phyloP scores from a whole-genome alignment of 2,329 filamentous ascomycete genomes.

The Alternaria brassicae region DNA sequence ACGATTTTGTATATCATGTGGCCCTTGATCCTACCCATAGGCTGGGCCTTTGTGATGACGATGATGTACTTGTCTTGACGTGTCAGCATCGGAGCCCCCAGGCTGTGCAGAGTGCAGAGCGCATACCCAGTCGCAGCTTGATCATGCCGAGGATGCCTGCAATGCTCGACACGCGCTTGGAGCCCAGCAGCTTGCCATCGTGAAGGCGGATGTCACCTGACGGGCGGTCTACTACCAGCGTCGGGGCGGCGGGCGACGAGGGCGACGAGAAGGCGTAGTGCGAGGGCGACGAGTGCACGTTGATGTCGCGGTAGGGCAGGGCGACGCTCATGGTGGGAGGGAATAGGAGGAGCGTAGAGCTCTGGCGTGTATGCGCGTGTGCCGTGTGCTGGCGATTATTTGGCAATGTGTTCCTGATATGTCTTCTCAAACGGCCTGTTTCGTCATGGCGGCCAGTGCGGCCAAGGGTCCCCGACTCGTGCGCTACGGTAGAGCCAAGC shows the following conservation, averaged over 20 bases:
- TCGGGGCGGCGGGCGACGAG: constrained; percentile 86
- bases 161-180: constrained; percentile 90
- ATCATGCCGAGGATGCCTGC: constrained; percentile 94
- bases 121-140: constrained; percentile 84
- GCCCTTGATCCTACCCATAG: constrained; percentile 88
- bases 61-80: constrained; percentile 88
- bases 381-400: no score
- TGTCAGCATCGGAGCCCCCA: constrained; percentile 23
- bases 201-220: constrained; percentile 88
- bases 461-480: constrained; percentile 17
- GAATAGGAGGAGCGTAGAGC: background rate
- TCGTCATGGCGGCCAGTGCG: constrained; percentile 27
- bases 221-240: constrained; percentile 87
- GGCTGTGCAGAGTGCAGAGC: background rate
- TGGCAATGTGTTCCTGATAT: no score
- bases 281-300: constrained; percentile 88
- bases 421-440: constrained; percentile 14
- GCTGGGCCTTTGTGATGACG: constrained; percentile 91
- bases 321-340: constrained; percentile 55
- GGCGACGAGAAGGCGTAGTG: constrained; percentile 97
- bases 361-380: background rate
- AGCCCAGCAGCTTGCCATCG: constrained; percentile 76
- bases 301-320: constrained; percentile 92
- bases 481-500: constrained; percentile 12
- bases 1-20: constrained; percentile 96